A percentile compares a stretch with the other conserved stretches of the same genome.
Conservation (phyloP, 2,329 filamentous ascomycete genomes). For the Cytospora chrysosperma region DNA sequence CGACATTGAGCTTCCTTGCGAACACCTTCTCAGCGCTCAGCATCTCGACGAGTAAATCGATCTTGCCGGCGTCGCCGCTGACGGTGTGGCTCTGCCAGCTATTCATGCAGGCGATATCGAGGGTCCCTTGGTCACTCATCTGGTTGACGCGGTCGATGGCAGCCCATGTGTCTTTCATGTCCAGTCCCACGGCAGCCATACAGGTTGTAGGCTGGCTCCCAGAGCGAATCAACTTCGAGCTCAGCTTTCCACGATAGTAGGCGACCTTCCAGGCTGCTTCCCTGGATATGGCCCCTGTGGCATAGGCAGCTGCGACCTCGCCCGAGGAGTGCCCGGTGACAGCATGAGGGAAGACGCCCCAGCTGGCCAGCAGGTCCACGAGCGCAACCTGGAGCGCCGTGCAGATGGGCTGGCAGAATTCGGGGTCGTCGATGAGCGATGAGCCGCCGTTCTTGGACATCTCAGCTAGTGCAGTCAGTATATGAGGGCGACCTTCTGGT, state of each 20-base stretch:
- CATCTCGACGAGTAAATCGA: slow-evolving; percentile 25
- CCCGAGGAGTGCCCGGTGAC: slow-evolving; percentile 38
- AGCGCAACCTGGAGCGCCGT: slow-evolving; percentile 35
- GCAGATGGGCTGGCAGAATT: slow-evolving; percentile 32
- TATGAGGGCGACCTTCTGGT: background rate
- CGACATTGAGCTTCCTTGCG: slow-evolving; percentile 32
- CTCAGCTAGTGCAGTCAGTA: slow-evolving; percentile 6
- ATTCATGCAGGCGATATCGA: slow-evolving; percentile 28
- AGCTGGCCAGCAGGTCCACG: slow-evolving; percentile 31
- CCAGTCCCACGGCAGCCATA: slow-evolving; percentile 32
- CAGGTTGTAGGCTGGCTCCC: slow-evolving; percentile 23
- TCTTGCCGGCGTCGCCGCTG: slow-evolving; percentile 28
- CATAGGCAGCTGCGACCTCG: slow-evolving; percentile 36
- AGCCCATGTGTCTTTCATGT: slow-evolving; percentile 23
- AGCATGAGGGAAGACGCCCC: slow-evolving; percentile 28
- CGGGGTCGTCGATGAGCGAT: slow-evolving; percentile 19
- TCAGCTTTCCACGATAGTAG: slow-evolving; percentile 30
- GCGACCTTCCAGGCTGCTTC: slow-evolving; percentile 27
- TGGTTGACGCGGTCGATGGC: slow-evolving; percentile 24
- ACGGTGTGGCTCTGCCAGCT: slow-evolving; percentile 30
- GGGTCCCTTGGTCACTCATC: slow-evolving; percentile 18
- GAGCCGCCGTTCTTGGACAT: slow-evolving; percentile 10
- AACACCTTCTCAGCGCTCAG: slow-evolving; percentile 27
- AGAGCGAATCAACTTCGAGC: slow-evolving; percentile 25
- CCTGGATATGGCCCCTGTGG: slow-evolving; percentile 27